Percentiles rank a stretch among this genome's conserved stretches.
Evolutionary conservation across 169 alveolate species (phyloP).

Genomic region (Perkinsus olseni): DNA sequence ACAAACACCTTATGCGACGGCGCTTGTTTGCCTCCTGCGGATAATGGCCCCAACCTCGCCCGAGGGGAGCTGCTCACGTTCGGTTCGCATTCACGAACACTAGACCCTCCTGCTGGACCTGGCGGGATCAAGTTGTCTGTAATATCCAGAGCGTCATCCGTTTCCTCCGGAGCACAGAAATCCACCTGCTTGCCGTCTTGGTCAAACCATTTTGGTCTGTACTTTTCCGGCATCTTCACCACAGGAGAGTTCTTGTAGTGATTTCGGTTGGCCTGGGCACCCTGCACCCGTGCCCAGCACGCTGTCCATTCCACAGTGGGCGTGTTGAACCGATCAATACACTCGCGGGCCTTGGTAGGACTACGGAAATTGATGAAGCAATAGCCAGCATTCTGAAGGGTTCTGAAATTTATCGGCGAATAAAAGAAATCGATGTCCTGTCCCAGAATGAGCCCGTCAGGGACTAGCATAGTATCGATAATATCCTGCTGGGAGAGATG

Average conservation of each 20-base stretch:
- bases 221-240: not conserved
- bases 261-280: not conserved
- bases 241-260: not conserved
- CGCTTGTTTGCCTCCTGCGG: not conserved
- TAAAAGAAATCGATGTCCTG: not conserved
- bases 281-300: not conserved
- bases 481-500: not conserved
- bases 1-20: constrained; percentile 39
- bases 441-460: not conserved
- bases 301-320: not conserved
- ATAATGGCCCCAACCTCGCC: too few relatives aligned
- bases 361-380: not conserved
- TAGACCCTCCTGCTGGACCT: too few relatives aligned
- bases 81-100: too few relatives aligned
- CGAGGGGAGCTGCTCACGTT: too few relatives aligned
- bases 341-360: not conserved
- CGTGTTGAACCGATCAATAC: not conserved
- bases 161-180: not conserved
- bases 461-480: not conserved
- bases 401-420: not conserved
- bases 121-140: too few relatives aligned
- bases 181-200: not conserved
- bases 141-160: too few relatives aligned
- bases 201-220: not conserved
- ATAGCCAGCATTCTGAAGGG: not conserved